Evolutionary conservation across 345 rosid genomes (phyloP).

Genomic region (Crucihimalaya himalaica): DNA sequence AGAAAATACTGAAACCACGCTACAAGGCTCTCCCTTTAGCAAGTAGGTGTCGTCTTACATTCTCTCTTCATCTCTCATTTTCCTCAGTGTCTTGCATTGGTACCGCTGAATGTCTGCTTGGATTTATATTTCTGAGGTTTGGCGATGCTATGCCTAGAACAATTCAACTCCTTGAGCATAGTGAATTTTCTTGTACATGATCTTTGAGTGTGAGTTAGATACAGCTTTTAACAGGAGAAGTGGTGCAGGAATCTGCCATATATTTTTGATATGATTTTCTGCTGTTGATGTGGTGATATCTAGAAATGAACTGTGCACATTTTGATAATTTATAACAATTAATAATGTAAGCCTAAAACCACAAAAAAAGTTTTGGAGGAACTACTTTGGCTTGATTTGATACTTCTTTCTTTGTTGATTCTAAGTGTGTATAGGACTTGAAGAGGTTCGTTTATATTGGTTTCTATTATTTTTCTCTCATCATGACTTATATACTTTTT

Average conservation of each 20-base stretch:
- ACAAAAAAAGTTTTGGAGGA: background rate
- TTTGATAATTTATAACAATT: background rate
- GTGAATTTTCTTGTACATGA: background rate
- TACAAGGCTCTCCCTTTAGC: conserved; percentile 56
- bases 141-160: background rate
- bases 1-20: conserved; percentile 54
- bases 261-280: background rate
- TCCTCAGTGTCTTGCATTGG: conserved; percentile 10
- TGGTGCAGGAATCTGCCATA: conserved; percentile 1
- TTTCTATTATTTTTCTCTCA: conserved; percentile 5
- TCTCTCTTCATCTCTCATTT: background rate
- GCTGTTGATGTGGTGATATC: background rate
- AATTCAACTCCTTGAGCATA: background rate
- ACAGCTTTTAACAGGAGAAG: background rate
- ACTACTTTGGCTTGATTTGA: conserved; percentile 17
- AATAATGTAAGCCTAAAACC: conserved; percentile 2
- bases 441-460: background rate
- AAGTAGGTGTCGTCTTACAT: conserved; percentile 44
- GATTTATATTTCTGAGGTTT: conserved; percentile 10
- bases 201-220: background rate
- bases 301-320: conserved; percentile 3
- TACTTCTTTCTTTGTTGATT: background rate
- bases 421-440: background rate
- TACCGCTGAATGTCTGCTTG: background rate
- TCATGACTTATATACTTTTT: conserved; percentile 5